These are phyloP conservation scores for Aspergillus sp. DNA, from an alignment of 2,329 filamentous ascomycete genomes.

Conservation along the genomic window DNA sequence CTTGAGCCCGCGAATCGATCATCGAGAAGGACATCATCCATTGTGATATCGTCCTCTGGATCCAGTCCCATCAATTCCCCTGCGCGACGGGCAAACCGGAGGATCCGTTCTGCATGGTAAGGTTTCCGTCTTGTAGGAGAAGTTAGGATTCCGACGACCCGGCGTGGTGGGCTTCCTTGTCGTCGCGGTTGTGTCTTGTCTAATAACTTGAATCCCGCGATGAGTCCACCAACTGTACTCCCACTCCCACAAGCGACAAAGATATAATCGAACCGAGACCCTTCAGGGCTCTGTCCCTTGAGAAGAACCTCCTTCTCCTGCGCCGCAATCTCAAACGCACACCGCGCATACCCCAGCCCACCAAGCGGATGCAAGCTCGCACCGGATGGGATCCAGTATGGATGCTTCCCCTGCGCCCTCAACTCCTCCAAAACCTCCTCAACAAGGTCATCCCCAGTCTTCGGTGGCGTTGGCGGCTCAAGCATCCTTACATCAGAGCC, in stretches of 20 bases:
- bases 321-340: slow-evolving; percentile 31
- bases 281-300: not conserved
- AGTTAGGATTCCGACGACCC: slow-evolving; percentile 31
- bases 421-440: slow-evolving; percentile 26
- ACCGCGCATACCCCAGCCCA: slow-evolving; percentile 35
- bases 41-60: slow-evolving; percentile 23
- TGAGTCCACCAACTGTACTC: slow-evolving; percentile 35
- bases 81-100: slow-evolving; percentile 30
- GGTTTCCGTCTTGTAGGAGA: slow-evolving; percentile 31
- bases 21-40: slow-evolving; percentile 33
- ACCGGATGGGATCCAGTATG: slow-evolving; percentile 39
- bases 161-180: not conserved
- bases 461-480: slow-evolving; percentile 15
- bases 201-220: slow-evolving; percentile 36
- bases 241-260: slow-evolving; percentile 40
- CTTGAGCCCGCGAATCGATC: slow-evolving; percentile 32
- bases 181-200: slow-evolving; percentile 20
- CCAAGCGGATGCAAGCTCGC: slow-evolving; percentile 35
- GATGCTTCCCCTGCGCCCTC: slow-evolving; percentile 14
- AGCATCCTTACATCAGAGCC: slow-evolving; percentile 51
- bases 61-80: slow-evolving; percentile 31
- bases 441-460: slow-evolving; percentile 36
- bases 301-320: slow-evolving; percentile 24
- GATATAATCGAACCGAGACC: slow-evolving; percentile 31
- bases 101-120: slow-evolving; percentile 31